phyloP scores from a whole-genome alignment of 306 rosid species.

The Lablab purpureus region DNA sequence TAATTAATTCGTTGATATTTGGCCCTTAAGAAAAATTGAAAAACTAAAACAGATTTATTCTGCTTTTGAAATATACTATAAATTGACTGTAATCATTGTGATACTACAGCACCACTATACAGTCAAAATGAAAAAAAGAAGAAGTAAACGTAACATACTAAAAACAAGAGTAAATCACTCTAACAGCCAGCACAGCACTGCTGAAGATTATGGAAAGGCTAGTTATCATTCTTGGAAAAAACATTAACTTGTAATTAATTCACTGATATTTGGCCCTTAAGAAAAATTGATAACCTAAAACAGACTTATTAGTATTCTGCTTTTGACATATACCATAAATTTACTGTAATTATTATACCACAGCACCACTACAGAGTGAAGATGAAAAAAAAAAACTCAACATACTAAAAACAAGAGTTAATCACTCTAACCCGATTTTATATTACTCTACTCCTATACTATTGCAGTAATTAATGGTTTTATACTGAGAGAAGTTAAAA shows the following conservation, averaged over 20 bases:
- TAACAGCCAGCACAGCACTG: not conserved
- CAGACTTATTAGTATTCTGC: not conserved
- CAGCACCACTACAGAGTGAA: not conserved
- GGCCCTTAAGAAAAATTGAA: not conserved
- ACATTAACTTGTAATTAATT: not conserved
- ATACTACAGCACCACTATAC: not conserved
- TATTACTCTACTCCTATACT: not conserved
- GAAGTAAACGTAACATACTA: not conserved
- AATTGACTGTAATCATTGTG: not conserved
- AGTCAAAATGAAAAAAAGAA: constrained; percentile 17
- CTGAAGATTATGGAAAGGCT: constrained; percentile 23
- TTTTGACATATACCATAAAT: constrained; percentile 2
- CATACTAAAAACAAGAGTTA: not conserved
- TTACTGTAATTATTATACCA: not conserved
- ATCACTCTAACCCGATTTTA: not conserved
- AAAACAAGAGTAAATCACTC: constrained; percentile 2
- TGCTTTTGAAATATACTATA: constrained; percentile 1
- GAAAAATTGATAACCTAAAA: not conserved
- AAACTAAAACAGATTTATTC: not conserved
- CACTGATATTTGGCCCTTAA: not conserved
- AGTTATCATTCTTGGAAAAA: not conserved
- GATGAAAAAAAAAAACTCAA: constrained; percentile 19
- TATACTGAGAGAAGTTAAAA: not conserved
- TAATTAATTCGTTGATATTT: not conserved
- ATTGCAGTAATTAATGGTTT: not conserved